Percentiles rank a stretch among this genome's conserved stretches.
Conservation (phyloP, 2,329 filamentous ascomycete genomes). For the Clarireedia homoeocarpa region DNA sequence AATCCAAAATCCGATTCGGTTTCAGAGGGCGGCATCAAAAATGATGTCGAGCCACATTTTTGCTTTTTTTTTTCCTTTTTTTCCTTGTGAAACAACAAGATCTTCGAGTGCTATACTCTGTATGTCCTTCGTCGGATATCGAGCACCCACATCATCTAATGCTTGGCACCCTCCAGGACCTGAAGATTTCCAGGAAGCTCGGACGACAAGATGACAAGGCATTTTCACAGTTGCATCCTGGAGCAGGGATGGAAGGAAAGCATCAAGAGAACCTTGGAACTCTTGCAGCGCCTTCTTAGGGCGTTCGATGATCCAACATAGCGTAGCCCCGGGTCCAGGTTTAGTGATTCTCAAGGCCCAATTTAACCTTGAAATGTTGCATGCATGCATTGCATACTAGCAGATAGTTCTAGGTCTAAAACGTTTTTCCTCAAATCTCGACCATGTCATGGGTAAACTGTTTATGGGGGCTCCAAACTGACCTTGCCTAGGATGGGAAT, state of each 20-base stretch:
- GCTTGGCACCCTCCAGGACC: neutral
- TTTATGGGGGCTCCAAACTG: too few species aligned
- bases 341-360: constrained; percentile 9
- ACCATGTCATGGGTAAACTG: neutral
- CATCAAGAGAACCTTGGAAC: constrained; percentile 3
- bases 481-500: neutral
- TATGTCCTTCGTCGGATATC: neutral
- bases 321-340: neutral
- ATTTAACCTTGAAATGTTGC: neutral
- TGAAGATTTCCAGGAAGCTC: neutral
- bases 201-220: neutral
- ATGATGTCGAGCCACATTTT: neutral
- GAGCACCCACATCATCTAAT: neutral
- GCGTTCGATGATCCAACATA: constrained; percentile 4
- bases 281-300: constrained; percentile 8
- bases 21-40: neutral
- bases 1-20: neutral
- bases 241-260: neutral
- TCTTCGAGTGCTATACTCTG: neutral
- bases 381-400: neutral
- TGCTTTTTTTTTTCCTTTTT: neutral
- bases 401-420: constrained; percentile 17
- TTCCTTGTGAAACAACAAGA: neutral
- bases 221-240: too few species aligned
- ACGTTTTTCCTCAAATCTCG: constrained; percentile 20